Conservation (phyloP, 371 early-diverging fungal species). For the Mortierella sp. region DNA sequence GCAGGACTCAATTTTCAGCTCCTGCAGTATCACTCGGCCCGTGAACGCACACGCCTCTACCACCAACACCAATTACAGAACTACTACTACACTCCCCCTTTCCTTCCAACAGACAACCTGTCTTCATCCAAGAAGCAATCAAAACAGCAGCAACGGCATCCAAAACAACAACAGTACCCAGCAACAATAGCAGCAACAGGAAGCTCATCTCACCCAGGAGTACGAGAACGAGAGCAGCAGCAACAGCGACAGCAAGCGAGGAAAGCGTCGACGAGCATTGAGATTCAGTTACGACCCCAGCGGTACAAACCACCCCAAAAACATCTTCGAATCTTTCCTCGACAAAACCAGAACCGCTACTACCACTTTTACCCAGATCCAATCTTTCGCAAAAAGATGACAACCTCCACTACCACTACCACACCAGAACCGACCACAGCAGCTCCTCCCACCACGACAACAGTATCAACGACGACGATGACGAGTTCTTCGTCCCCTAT, state of each 20-base stretch:
- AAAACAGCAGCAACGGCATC: slow-evolving; percentile 8
- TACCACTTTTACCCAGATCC: slow-evolving; percentile 42
- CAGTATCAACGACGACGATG: background rate
- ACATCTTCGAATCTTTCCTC: slow-evolving; percentile 24
- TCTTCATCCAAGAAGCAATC: background rate
- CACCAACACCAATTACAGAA: slow-evolving; percentile 22
- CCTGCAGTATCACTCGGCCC: slow-evolving; percentile 20
- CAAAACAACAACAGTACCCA: background rate
- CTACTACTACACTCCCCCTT: background rate
- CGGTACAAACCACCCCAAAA: slow-evolving; percentile 20
- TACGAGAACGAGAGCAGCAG: background rate
- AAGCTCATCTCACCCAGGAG: background rate
- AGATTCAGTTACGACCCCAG: slow-evolving; percentile 13
- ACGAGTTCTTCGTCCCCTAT: background rate
- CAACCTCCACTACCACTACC: background rate
- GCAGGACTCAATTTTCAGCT: slow-evolving; percentile 14
- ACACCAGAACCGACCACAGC: background rate
- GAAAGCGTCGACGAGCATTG: background rate
- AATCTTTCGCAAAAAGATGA: slow-evolving; percentile 35
- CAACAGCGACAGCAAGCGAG: background rate
- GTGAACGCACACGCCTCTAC: slow-evolving; percentile 22
- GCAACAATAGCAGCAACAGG: background rate
- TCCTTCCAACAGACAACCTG: background rate
- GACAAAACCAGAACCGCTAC: slow-evolving; percentile 30
- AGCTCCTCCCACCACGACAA: background rate